phyloP scores from a whole-genome alignment of 441 rosid genomes.

The Brassica hybrid region DNA sequence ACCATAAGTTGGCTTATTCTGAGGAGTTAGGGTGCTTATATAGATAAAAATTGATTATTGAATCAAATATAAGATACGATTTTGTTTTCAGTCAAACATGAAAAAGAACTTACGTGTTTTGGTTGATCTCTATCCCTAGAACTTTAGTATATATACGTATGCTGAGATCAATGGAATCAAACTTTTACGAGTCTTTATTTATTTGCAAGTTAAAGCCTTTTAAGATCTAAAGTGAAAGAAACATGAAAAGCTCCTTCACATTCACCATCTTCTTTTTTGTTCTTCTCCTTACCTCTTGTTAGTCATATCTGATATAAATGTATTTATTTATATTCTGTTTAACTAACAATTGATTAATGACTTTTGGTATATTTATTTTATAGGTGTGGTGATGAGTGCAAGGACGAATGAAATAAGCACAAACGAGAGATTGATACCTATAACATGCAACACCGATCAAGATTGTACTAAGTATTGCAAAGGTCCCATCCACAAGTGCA shows the following conservation, averaged over 20 bases:
- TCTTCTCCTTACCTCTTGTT: conserved; percentile 26
- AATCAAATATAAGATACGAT: not conserved
- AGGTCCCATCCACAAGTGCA: conserved; percentile 33
- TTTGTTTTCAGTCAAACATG: not conserved
- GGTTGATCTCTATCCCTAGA: not conserved
- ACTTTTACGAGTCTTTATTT: not conserved
- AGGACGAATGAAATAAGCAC: conserved; percentile 24
- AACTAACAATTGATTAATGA: not conserved
- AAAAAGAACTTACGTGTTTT: not conserved
- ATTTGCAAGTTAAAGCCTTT: not conserved
- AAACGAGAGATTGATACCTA: conserved; percentile 17
- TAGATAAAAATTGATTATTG: too few relatives aligned
- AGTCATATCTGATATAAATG: conserved; percentile 13
- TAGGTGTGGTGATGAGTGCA: conserved; percentile 31
- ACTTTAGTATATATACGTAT: not conserved
- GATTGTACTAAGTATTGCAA: conserved; percentile 34
- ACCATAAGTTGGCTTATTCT: not conserved
- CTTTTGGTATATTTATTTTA: not conserved
- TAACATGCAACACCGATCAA: conserved; percentile 38
- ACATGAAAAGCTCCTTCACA: conserved; percentile 29
- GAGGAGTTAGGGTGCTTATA: not conserved
- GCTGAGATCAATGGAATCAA: not conserved
- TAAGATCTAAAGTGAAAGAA: not conserved
- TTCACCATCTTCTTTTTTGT: conserved; percentile 32
- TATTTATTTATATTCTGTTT: not conserved